Percentiles rank a stretch among this genome's conserved stretches.
Conservation (phyloP, 1,284 basidiomycete genomes). For the Ustilago curta region DNA sequence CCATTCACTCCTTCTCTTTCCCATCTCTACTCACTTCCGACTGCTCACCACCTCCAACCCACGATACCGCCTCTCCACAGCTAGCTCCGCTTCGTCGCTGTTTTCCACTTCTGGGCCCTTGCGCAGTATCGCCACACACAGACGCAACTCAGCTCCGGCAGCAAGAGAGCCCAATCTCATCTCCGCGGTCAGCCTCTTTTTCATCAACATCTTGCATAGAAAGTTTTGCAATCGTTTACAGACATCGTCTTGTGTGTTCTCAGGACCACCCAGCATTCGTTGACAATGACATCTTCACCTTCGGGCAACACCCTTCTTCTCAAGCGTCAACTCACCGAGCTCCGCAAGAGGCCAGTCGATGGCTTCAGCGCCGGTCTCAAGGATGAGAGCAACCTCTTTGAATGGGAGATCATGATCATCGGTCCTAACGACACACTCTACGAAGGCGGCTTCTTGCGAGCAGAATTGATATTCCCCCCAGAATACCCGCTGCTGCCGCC, state of each 20-base stretch:
- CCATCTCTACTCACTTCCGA: not conserved
- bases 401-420: slow-evolving; percentile 70
- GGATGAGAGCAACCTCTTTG: slow-evolving; percentile 68
- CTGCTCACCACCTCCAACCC: not conserved
- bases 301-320: slow-evolving; percentile 66
- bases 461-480: slow-evolving; percentile 67
- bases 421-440: slow-evolving; percentile 69
- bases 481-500: slow-evolving; percentile 88
- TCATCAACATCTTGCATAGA: no score
- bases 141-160: not conserved
- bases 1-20: not conserved
- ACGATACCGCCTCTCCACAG: not conserved
- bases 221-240: no score
- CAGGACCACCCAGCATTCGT: not conserved
- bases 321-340: slow-evolving; percentile 67
- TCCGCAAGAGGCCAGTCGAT: slow-evolving; percentile 67
- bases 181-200: not conserved
- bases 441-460: slow-evolving; percentile 68
- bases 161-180: not conserved
- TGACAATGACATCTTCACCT: slow-evolving; percentile 61
- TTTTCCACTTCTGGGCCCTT: not conserved
- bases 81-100: not conserved
- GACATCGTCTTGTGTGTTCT: no score
- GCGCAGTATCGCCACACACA: not conserved
- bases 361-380: slow-evolving; percentile 70